Evolutionary conservation across 106 monocot genomes (phyloP).

Genomic region (Allium sativum): DNA sequence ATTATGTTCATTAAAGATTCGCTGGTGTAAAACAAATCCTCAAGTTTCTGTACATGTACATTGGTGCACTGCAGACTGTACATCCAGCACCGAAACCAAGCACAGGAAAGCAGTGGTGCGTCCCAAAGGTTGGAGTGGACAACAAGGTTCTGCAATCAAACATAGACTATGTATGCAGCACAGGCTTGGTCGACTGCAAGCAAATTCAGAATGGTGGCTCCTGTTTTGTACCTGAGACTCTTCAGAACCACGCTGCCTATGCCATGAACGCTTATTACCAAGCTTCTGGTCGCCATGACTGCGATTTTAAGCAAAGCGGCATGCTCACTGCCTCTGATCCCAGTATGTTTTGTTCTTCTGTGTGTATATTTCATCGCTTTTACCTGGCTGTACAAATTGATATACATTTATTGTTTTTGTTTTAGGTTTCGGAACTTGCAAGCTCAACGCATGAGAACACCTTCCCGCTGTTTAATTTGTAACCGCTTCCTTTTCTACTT

Average conservation of each 20-base stretch:
- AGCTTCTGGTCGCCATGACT: constrained; percentile 46
- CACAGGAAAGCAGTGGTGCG: constrained; percentile 45
- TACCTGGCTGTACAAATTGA: no score
- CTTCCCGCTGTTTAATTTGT: no score
- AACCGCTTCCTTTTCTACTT: no score
- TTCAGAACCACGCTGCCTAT: constrained; percentile 49
- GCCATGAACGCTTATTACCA: constrained; percentile 87
- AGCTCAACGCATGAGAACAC: no score
- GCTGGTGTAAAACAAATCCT: no score
- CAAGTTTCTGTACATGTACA: no score
- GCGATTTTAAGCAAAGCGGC: constrained; percentile 47
- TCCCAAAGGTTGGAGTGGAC: constrained; percentile 26
- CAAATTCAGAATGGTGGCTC: constrained; percentile 45
- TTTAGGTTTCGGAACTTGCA: no score
- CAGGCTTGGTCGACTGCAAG: constrained; percentile 40
- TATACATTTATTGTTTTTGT: no score
- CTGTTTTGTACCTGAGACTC: constrained; percentile 50
- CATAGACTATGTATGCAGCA: constrained; percentile 70
- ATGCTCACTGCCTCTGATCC: constrained; percentile 46
- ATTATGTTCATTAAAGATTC: no score
- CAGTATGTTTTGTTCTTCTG: constrained; percentile 8
- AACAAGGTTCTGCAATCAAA: constrained; percentile 34
- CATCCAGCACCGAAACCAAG: background rate
- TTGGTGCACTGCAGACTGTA: no score
- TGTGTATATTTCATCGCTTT: no score